phyloP scores from a whole-genome alignment of 2,329 filamentous ascomycete species.

The Nemania sp. region DNA sequence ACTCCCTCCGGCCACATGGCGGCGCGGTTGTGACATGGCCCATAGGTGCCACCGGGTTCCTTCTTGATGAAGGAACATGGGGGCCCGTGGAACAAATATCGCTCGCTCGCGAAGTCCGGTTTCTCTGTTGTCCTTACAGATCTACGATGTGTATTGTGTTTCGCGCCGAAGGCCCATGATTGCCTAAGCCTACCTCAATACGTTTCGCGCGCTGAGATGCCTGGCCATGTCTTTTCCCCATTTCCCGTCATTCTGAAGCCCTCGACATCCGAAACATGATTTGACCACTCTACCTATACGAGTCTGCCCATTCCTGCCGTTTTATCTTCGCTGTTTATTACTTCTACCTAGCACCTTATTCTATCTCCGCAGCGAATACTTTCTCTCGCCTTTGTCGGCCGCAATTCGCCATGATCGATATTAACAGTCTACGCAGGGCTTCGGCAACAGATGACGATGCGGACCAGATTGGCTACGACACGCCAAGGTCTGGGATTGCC shows the following conservation, averaged over 20 bases:
- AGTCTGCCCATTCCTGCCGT: constrained; percentile 13
- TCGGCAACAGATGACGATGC: constrained; percentile 68
- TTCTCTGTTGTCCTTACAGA: constrained; percentile 25
- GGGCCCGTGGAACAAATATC: constrained; percentile 27
- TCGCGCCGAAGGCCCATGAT: constrained; percentile 9
- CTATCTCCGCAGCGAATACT: not conserved
- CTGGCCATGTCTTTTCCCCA: constrained; percentile 13
- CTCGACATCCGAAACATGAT: constrained; percentile 21
- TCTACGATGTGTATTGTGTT: constrained; percentile 13
- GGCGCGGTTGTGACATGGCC: constrained; percentile 31
- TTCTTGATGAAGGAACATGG: constrained; percentile 31
- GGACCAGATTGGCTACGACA: constrained; percentile 81
- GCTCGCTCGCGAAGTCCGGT: constrained; percentile 34
- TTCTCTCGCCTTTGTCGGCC: not conserved
- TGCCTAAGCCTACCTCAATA: constrained; percentile 17
- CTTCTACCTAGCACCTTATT: not conserved
- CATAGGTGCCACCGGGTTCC: constrained; percentile 30
- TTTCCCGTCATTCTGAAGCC: constrained; percentile 14
- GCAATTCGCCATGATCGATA: constrained; percentile 39
- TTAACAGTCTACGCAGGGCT: constrained; percentile 60
- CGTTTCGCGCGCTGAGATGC: constrained; percentile 15
- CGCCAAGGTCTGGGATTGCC: constrained; percentile 85
- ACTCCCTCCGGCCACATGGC: constrained; percentile 40
- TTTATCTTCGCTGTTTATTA: not conserved
- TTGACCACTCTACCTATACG: constrained; percentile 16